These are phyloP conservation scores for Globisporangium cylindrosporum DNA, from an alignment of 352 stramenopile genomes.

Conservation along the genomic window DNA sequence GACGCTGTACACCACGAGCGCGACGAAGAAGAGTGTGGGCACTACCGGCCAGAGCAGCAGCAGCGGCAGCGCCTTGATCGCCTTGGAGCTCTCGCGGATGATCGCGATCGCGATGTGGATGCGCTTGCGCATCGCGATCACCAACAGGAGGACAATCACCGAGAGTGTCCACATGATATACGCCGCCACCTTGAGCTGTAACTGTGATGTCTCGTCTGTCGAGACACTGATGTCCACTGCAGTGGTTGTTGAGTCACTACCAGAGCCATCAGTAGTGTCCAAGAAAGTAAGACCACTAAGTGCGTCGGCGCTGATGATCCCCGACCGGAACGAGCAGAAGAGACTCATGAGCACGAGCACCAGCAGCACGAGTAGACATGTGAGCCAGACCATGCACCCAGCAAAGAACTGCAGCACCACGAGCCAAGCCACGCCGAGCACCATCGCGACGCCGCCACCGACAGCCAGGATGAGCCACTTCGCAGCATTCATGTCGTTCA, in stretches of 20 bases:
- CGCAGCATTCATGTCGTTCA: constrained; percentile 75
- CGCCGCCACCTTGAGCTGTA: constrained; percentile 64
- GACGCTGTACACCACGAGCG: constrained; percentile 56
- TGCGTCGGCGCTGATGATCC: constrained; percentile 46
- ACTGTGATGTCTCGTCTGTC: constrained; percentile 33
- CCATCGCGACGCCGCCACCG: constrained; percentile 46
- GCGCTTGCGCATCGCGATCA: constrained; percentile 68
- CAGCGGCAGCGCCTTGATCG: constrained; percentile 55
- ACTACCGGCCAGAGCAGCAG: constrained; percentile 62
- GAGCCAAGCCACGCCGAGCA: constrained; percentile 69
- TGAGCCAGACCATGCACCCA: constrained; percentile 77
- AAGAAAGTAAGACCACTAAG: constrained; percentile 44
- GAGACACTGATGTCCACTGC: constrained; percentile 19
- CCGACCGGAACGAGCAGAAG: constrained; percentile 71
- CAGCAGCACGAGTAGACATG: constrained; percentile 59
- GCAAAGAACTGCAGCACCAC: constrained; percentile 77
- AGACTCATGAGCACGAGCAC: constrained; percentile 66
- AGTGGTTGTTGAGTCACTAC: background rate
- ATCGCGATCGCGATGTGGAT: constrained; percentile 69
- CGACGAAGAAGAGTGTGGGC: constrained; percentile 50
- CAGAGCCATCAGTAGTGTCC: constrained; percentile 11
- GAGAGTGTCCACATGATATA: constrained; percentile 60
- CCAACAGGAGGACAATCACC: constrained; percentile 43
- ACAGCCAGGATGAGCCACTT: constrained; percentile 54
- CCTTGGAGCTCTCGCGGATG: constrained; percentile 65